Base-by-base conservation (phyloP, 495 filamentous ascomycete genomes). In the Aspergillus carlsbadensis region DNA sequence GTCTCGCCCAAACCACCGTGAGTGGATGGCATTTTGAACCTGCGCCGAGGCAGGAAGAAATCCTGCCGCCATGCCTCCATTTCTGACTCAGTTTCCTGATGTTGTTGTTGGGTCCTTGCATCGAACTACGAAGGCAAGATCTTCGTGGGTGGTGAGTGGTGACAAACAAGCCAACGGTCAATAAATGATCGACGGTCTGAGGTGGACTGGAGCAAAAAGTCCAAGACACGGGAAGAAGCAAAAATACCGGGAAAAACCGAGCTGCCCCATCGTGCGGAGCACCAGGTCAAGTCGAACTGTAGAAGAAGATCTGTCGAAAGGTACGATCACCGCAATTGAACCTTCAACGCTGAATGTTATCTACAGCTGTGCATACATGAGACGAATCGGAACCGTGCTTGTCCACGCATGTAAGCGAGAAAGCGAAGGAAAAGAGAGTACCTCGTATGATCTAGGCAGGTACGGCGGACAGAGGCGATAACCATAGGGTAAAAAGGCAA, bases 381-480 rank as follows among this genome's bases (percentile, higher is more conserved):
- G 33, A 20, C 47, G 21, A 50, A 50, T 39, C 47, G 47, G 34
- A 24, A 26, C 21, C 17, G 31, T 4, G 13, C 6, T 24, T 20
- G 1, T 17, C 15, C 37, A 41, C 37, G n/a, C 37, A 41, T 41
- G 37, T 41, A 41, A 41, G 37, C 14, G 15, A 41, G 35, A 47
- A 37, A 49, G 46, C 33, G 46, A 50, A 50, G 47, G 47, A 50
- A 50, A 37, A 26, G n/a, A 21, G 34, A 37, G 22, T n/a, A n/a
- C n/a, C n/a, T n/a, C n/a, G n/a, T n/a, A 29, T 29, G 34, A 50
- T 50, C 20, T 14, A 50, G 47, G 47, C 47, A 36, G 34, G 47
- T 39, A 35, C 42, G 26, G 21, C 13, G 14, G 11, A 44, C 20
- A 18, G n/a, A n/a, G 41, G 26, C 21, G 5, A 26, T 24, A 7